These are phyloP conservation scores for Calonectria pseudoreteaudii DNA, from an alignment of 2,329 filamentous ascomycete species.

Conservation along the genomic window DNA sequence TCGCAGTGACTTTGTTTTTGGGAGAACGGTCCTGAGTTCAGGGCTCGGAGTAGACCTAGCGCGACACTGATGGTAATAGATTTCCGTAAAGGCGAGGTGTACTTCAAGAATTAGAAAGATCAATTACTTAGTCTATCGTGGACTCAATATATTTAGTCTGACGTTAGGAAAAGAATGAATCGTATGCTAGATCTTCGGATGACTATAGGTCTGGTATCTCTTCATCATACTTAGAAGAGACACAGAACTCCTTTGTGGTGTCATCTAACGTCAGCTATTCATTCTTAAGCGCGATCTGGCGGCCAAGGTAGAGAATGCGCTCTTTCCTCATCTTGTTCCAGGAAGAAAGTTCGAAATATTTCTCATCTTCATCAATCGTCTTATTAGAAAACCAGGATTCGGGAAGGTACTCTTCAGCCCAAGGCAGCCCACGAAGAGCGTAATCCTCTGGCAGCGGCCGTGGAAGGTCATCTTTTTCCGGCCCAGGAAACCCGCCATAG, in stretches of 20 bases:
- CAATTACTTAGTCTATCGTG: too few species aligned
- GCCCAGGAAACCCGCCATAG: constrained; percentile 60
- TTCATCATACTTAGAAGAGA: too few species aligned
- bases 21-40: too few species aligned
- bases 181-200: too few species aligned
- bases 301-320: constrained; percentile 69
- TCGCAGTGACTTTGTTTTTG: too few species aligned
- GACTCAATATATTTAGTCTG: too few species aligned
- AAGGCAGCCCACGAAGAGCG: constrained; percentile 72
- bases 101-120: too few species aligned
- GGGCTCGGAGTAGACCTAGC: too few species aligned
- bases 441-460: constrained; percentile 78
- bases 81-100: too few species aligned
- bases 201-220: too few species aligned
- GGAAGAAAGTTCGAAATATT: constrained; percentile 70
- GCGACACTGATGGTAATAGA: too few species aligned
- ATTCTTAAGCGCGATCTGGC: constrained; percentile 48
- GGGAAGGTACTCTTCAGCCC: constrained; percentile 70
- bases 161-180: too few species aligned
- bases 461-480: constrained; percentile 55
- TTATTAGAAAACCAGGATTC: constrained; percentile 67
- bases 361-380: constrained; percentile 75
- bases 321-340: constrained; percentile 68
- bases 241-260: constrained; percentile 52
- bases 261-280: constrained; percentile 63